Conservation (phyloP, 2,329 filamentous ascomycete species). For the Diaporthe caulivora region DNA sequence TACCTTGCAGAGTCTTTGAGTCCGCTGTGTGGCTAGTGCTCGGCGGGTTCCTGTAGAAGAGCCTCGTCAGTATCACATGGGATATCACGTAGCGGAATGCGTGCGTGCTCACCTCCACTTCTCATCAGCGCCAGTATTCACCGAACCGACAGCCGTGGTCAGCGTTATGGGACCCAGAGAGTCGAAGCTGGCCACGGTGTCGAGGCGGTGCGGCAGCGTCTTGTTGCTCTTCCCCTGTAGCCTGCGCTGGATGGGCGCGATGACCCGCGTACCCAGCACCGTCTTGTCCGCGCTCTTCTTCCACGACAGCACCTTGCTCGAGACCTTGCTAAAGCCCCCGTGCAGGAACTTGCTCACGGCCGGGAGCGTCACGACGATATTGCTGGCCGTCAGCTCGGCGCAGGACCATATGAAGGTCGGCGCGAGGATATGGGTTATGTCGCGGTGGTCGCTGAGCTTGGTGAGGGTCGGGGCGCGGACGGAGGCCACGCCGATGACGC, state of each 20-base stretch:
- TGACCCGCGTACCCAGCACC: neutral
- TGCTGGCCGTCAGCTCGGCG: constrained; percentile 24
- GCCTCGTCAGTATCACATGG: neutral
- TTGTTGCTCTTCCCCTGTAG: neutral
- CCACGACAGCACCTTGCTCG: neutral
- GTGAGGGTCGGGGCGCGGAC: constrained; percentile 8
- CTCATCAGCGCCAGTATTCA: neutral
- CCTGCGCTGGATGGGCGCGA: neutral
- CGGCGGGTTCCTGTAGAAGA: neutral
- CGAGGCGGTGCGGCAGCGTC: constrained; percentile 1
- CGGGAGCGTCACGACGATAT: constrained; percentile 13
- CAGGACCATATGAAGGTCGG: constrained; percentile 22
- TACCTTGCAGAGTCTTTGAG: constrained; percentile 3
- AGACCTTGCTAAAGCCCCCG: neutral
- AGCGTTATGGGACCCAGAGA: constrained; percentile 1
- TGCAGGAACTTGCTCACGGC: constrained; percentile 26
- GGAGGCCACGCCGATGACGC: constrained; percentile 11
- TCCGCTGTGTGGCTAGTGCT: neutral
- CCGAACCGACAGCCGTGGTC: neutral
- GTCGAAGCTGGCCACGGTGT: constrained; percentile 22
- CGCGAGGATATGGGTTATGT: constrained; percentile 2
- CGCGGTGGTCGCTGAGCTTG: constrained; percentile 9
- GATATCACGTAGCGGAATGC: neutral
- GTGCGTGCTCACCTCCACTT: constrained; percentile 9
- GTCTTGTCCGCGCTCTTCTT: neutral